Base-by-base conservation (phyloP, 1,139 yeast genomes). In the Kazachstania sp. region DNA sequence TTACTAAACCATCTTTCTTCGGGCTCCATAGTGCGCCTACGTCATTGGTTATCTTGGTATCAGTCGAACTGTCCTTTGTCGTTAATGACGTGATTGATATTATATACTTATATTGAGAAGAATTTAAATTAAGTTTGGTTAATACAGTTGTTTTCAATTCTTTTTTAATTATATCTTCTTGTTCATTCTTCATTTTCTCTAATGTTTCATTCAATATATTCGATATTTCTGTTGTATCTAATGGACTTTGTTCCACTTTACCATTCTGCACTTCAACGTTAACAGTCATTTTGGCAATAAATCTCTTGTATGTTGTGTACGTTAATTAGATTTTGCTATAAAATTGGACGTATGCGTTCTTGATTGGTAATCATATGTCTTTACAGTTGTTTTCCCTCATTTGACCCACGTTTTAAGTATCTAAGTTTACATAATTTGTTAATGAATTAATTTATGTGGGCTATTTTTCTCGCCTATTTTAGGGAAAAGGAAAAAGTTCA, bases 1-100 rank as follows among this genome's bases (percentile, higher is more conserved):
- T 64, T n/a, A 65, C 55, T 15, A 60, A 44, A 5, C 74, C 75
- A 51, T 72, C 76, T 37, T 61, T 67, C 19, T 60, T 54, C 20
- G 57, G 53, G 49, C 71, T 68, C 74, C 74, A 71, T 16, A 65
- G 52, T 1, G 72, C 63, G 12, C 74, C 74, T 36, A 70, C 55
- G 6, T 59, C 48, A 34, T 63, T 60, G 1, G 59, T 51, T 26
- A 71, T 51, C n/a, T 52, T 47, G 16, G 54, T 48, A 26, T 58
- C 54, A 2, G 40, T 44, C 2, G 41, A 50, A 15, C 12, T 54
- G 37, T n/a, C 31, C 13, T 12, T 30, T 3, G 34, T 16, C 16
- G 28, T 18, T 6, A 49, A 13, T 2, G 43, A 28, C 9, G 50
- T 43, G 3, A 49, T 29, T 8, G 51, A 41, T 28, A 49, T 39